These are phyloP conservation scores for Rhododendron ovatum DNA, from an alignment of 148 eudicot genomes.

Conservation along the genomic window DNA sequence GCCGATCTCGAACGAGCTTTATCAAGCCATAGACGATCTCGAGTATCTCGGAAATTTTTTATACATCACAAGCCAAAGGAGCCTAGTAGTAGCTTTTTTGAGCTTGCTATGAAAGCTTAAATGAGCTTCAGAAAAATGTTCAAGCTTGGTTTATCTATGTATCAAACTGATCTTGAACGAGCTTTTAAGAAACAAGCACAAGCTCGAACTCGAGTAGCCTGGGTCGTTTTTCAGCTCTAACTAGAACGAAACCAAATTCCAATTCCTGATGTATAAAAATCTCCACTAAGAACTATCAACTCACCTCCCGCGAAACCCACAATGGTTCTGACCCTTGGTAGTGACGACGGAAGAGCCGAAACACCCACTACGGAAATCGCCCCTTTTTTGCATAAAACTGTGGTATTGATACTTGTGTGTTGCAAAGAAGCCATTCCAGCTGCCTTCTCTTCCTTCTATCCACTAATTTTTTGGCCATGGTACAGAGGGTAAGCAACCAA, in stretches of 20 bases:
- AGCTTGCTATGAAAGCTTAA: not conserved
- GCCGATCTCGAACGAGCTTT: not conserved
- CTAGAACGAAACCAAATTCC: not conserved
- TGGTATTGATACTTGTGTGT: not conserved
- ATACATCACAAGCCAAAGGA: too few relatives aligned
- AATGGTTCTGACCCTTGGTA: not conserved
- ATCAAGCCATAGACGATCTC: too few relatives aligned
- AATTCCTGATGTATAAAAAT: not conserved
- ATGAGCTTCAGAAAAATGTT: too few relatives aligned
- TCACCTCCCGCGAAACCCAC: slow-evolving; percentile 3
- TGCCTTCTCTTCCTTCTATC: not conserved
- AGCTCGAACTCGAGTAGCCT: not conserved
- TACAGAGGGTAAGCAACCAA: not conserved
- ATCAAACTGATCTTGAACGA: too few relatives aligned
- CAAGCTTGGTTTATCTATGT: too few relatives aligned
- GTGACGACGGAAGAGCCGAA: slow-evolving; percentile 1
- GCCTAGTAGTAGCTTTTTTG: not conserved
- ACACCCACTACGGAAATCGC: not conserved
- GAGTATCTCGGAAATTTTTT: too few relatives aligned
- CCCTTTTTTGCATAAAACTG: not conserved
- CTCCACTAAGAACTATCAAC: not conserved
- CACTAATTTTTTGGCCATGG: not conserved
- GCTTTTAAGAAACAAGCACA: too few relatives aligned
- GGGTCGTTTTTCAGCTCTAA: not conserved
- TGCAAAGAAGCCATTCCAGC: slow-evolving; percentile 4